These are phyloP conservation scores for Phlebopus sp. DNA, from an alignment of 1,284 basidiomycete genomes.

Conservation along the genomic window DNA sequence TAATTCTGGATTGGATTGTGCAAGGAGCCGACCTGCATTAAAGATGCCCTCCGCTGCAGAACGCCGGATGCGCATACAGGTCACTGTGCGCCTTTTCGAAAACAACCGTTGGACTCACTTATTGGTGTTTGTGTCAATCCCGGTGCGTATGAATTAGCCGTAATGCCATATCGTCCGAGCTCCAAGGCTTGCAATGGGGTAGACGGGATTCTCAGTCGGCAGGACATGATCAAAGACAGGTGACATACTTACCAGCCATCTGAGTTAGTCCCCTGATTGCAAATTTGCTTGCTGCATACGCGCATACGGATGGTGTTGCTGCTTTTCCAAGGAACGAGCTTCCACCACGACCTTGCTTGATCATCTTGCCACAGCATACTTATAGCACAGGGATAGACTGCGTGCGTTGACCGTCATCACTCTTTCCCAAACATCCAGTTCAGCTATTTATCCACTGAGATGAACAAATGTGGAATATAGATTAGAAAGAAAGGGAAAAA, in stretches of 20 bases:
- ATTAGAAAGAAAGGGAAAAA: too few species aligned
- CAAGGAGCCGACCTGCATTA: too few species aligned
- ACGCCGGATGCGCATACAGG: too few species aligned
- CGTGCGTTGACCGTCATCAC: conserved; percentile 23
- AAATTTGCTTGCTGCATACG: conserved; percentile 26
- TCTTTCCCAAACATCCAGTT: conserved; percentile 15
- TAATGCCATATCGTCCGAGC: too few species aligned
- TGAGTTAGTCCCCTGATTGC: conserved; percentile 30
- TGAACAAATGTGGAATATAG: background rate
- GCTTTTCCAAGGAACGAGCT: conserved; percentile 20
- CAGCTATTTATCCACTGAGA: background rate
- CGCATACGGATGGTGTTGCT: background rate
- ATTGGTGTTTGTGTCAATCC: too few species aligned
- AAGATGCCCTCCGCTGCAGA: too few species aligned
- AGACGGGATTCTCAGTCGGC: background rate
- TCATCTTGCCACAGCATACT: conserved; percentile 30
- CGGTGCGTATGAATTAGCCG: conserved; percentile 4
- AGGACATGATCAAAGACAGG: too few species aligned
- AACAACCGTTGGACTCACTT: too few species aligned
- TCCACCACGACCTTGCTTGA: conserved; percentile 30
- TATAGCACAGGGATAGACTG: conserved; percentile 28
- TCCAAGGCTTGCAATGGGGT: too few species aligned
- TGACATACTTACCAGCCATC: conserved; percentile 13
- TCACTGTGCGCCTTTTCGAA: too few species aligned
- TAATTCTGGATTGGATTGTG: too few species aligned